Conservation (phyloP, 805 yeast genomes). For the Nakazawaea wickerhamii region DNA sequence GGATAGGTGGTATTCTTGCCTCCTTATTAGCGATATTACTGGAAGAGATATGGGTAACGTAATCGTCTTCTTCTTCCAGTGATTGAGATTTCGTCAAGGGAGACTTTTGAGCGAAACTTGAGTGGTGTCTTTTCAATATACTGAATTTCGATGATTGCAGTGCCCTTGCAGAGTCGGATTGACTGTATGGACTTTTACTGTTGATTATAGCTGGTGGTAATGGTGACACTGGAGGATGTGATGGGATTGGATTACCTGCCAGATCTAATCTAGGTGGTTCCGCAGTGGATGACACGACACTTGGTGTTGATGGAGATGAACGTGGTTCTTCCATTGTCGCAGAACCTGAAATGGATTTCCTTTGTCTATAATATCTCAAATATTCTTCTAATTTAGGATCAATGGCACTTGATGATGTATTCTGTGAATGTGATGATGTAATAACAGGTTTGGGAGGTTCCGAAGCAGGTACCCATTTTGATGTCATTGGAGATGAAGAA, state of each 20-base stretch:
- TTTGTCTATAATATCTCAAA: conserved; percentile 32
- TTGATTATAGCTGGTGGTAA: conserved; percentile 43
- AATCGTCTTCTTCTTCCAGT: conserved; percentile 12
- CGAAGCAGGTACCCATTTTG: neutral
- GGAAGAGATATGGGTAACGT: conserved; percentile 12
- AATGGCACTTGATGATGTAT: conserved; percentile 14
- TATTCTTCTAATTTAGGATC: conserved; percentile 46
- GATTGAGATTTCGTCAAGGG: neutral
- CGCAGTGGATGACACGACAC: conserved; percentile 24
- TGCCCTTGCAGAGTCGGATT: neutral
- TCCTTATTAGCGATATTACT: conserved; percentile 11
- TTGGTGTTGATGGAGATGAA: conserved; percentile 22
- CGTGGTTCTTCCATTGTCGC: conserved; percentile 4
- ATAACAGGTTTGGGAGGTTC: neutral
- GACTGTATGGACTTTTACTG: neutral
- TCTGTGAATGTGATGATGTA: neutral
- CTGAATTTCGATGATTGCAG: neutral
- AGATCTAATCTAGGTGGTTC: conserved; percentile 28
- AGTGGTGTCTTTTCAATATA: conserved; percentile 3
- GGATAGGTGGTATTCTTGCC: conserved; percentile 23
- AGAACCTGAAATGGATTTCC: conserved; percentile 13
- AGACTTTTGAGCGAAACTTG: neutral
- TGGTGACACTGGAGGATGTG: conserved; percentile 42
- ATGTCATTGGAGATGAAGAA: neutral
- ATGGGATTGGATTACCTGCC: conserved; percentile 43